phyloP scores from a whole-genome alignment of 2,329 filamentous ascomycete species.

The Aspergillus alliaceus region DNA sequence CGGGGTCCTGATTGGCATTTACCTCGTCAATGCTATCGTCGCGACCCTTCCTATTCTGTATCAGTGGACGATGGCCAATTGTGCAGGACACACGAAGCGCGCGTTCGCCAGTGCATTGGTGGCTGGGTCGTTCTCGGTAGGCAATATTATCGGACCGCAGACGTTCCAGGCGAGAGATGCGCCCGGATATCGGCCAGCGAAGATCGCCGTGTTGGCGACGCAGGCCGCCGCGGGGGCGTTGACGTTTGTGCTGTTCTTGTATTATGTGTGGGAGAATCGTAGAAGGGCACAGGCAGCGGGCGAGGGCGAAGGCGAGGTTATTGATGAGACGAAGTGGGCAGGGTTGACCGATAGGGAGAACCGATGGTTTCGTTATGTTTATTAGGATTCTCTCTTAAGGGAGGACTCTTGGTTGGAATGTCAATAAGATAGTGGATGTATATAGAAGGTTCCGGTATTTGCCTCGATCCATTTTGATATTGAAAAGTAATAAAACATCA shows the following conservation, averaged over 20 bases:
- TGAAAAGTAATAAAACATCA: not conserved
- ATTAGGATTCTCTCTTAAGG: conserved; percentile 20
- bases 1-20: conserved; percentile 46
- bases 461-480: too few relatives aligned
- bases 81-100: conserved; percentile 53
- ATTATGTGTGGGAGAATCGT: conserved; percentile 34
- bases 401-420: not conserved
- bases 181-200: conserved; percentile 43
- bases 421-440: not conserved
- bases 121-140: conserved; percentile 45
- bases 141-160: conserved; percentile 42
- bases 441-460: not conserved
- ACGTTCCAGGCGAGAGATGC: conserved; percentile 36
- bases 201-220: conserved; percentile 43
- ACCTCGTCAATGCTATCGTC: conserved; percentile 47
- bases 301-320: conserved; percentile 12
- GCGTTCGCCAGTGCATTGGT: conserved; percentile 49
- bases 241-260: conserved; percentile 27
- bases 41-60: conserved; percentile 47
- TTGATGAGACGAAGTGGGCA: conserved; percentile 29
- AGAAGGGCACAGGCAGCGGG: conserved; percentile 19
- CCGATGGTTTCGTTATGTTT: conserved; percentile 32
- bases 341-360: conserved; percentile 39
- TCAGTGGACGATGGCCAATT: conserved; percentile 49
- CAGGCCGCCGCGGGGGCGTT: conserved; percentile 32